These are phyloP conservation scores for Bertia moriformis DNA, from an alignment of 2,329 filamentous ascomycete species.

Conservation along the genomic window DNA sequence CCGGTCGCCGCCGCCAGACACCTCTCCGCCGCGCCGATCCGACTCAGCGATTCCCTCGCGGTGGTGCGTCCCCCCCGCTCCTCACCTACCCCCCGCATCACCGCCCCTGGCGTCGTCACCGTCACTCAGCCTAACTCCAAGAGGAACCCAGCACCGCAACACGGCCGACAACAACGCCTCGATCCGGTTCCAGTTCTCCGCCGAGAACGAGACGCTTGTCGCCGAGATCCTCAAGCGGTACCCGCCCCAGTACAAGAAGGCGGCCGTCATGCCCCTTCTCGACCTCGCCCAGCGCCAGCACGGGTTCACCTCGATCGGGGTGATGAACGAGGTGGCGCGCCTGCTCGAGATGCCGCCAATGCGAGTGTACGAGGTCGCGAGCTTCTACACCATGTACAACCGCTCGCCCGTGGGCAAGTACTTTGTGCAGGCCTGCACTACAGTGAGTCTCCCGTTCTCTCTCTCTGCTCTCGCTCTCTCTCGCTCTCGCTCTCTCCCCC, in stretches of 20 bases:
- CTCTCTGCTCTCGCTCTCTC: too few species aligned
- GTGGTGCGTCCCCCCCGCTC: neutral
- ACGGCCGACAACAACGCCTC: slow-evolving; percentile 79
- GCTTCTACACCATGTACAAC: slow-evolving; percentile 99
- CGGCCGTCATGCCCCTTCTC: slow-evolving; percentile 92
- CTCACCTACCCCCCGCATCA: neutral
- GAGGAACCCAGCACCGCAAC: slow-evolving; percentile 72
- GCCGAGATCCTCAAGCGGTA: slow-evolving; percentile 94
- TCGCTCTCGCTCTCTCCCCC: too few species aligned
- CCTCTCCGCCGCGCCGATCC: neutral
- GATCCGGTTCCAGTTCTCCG: slow-evolving; percentile 89
- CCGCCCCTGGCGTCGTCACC: neutral
- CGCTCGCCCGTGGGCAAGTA: slow-evolving; percentile 87
- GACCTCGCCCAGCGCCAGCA: slow-evolving; percentile 96
- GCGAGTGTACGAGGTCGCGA: slow-evolving; percentile 97
- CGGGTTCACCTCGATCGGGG: slow-evolving; percentile 93
- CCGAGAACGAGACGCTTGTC: slow-evolving; percentile 80
- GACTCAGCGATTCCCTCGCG: neutral
- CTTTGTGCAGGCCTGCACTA: slow-evolving; percentile 95
- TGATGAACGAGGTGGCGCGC: slow-evolving; percentile 98
- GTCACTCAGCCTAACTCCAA: neutral
- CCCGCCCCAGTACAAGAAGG: slow-evolving; percentile 98
- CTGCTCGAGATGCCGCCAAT: slow-evolving; percentile 96
- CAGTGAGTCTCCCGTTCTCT: too few species aligned
- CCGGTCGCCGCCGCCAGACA: too few species aligned